A percentile compares a stretch with the other conserved stretches of the same genome.
Evolutionary conservation across 352 stramenopile species (phyloP).

Genomic region (Globisporangium perplexum): DNA sequence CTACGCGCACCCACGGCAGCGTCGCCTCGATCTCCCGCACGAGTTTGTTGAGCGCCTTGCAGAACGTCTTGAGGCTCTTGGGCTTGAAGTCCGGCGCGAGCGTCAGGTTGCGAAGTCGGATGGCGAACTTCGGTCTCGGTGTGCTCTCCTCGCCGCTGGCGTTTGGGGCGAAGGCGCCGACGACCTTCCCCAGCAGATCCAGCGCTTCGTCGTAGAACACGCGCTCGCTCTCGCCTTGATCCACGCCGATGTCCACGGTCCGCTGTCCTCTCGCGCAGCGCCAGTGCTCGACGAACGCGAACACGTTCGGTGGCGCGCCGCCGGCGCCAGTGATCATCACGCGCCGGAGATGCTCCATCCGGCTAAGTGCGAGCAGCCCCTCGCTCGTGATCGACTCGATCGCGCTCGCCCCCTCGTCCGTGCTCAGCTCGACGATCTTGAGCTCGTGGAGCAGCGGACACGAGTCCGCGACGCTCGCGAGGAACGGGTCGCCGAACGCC

Average conservation of each 20-base stretch:
- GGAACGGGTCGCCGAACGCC: conserved; percentile 8
- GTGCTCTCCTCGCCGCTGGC: neutral
- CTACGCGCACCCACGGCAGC: conserved; percentile 4
- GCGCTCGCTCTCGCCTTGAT: conserved; percentile 7
- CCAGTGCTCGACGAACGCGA: conserved; percentile 10
- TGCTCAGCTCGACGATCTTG: conserved; percentile 9
- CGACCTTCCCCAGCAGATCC: conserved; percentile 2
- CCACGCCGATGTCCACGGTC: conserved; percentile 7
- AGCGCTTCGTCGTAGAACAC: conserved; percentile 13
- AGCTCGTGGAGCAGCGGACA: conserved; percentile 5
- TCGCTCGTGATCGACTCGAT: conserved; percentile 6
- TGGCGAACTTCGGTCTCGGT: neutral
- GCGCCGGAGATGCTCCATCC: conserved; percentile 1
- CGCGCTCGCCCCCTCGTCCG: neutral
- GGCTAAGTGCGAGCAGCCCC: neutral
- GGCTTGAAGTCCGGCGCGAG: conserved; percentile 8
- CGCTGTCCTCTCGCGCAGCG: conserved; percentile 1
- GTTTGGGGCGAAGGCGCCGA: neutral
- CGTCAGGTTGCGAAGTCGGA: conserved; percentile 8
- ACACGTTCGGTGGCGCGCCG: neutral
- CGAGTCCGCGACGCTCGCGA: conserved; percentile 1
- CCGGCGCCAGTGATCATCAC: conserved; percentile 7
- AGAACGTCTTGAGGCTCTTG: conserved; percentile 7
- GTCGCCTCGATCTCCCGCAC: neutral
- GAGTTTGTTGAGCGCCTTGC: conserved; percentile 6